These are phyloP conservation scores for Leccinellum luteum DNA, from an alignment of 768 basidiomycete genomes.

Conservation along the genomic window DNA sequence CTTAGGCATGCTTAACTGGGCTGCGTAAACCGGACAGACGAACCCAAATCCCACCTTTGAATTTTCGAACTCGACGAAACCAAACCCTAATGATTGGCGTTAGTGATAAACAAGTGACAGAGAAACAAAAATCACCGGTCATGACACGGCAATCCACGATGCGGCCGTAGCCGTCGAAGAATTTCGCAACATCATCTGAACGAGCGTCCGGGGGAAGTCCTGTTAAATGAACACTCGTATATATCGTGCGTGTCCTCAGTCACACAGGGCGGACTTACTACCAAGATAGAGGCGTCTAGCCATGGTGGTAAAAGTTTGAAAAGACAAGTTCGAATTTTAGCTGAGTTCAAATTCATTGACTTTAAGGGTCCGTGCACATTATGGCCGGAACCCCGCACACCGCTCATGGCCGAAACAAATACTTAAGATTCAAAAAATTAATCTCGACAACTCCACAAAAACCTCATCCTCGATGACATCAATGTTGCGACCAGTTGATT, in stretches of 20 bases:
- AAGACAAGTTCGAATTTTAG: conserved; percentile 22
- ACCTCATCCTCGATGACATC: conserved; percentile 12
- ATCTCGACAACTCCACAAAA: conserved; percentile 1
- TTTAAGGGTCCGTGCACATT: conserved; percentile 33
- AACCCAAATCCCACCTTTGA: conserved; percentile 48
- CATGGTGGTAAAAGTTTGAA: conserved; percentile 49
- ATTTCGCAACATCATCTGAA: conserved; percentile 79
- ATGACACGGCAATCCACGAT: conserved; percentile 92
- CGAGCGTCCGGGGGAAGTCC: conserved; percentile 84
- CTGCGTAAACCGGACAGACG: conserved; percentile 1
- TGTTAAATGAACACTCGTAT: conserved; percentile 26
- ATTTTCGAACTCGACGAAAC: conserved; percentile 95
- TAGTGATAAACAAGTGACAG: neutral
- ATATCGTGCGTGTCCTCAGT: conserved; percentile 2
- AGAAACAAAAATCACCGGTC: conserved; percentile 63
- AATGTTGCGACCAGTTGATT: conserved; percentile 88
- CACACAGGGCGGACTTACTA: conserved; percentile 45
- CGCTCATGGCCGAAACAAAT: neutral
- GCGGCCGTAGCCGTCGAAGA: conserved; percentile 88
- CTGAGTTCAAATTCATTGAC: conserved; percentile 32
- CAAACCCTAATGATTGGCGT: conserved; percentile 63
- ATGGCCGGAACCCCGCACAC: conserved; percentile 19
- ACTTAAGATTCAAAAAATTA: conserved; percentile 6
- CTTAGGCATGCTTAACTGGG: conserved; percentile 37
- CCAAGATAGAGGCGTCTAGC: conserved; percentile 84